Evolutionary conservation across 2,329 filamentous ascomycete species (phyloP).

Genomic region (Talaromyces verruculosus): DNA sequence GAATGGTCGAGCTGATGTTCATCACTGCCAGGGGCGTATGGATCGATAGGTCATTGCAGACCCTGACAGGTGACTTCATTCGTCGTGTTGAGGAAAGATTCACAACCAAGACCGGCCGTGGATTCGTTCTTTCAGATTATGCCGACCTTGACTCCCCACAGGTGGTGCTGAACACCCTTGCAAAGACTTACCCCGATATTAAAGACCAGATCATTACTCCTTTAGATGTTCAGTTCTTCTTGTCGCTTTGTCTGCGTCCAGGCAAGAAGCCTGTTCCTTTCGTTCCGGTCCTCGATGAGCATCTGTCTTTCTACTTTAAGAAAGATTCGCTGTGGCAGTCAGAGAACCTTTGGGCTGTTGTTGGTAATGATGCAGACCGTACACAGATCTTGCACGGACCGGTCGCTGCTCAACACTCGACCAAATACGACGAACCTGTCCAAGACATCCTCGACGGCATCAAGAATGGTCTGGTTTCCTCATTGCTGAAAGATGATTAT

Average conservation of each 20-base stretch:
- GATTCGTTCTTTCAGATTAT: neutral
- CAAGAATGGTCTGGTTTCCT: conserved; percentile 62
- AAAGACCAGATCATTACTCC: conserved; percentile 82
- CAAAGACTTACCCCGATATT: neutral
- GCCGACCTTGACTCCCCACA: neutral
- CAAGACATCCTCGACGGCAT: conserved; percentile 91
- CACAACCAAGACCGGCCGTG: conserved; percentile 32
- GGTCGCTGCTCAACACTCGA: conserved; percentile 87
- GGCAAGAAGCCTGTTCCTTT: conserved; percentile 96
- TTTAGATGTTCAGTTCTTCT: conserved; percentile 95
- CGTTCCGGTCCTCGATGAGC: conserved; percentile 87
- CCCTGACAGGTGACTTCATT: conserved; percentile 90
- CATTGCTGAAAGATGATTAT: neutral
- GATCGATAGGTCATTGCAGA: conserved; percentile 82
- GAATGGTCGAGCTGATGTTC: conserved; percentile 86
- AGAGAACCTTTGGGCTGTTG: conserved; percentile 92
- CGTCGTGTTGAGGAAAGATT: conserved; percentile 90
- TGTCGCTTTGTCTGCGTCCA: conserved; percentile 84
- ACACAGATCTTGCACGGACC: conserved; percentile 98
- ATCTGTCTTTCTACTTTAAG: conserved; percentile 99
- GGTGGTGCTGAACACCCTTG: neutral
- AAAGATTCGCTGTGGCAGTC: conserved; percentile 99
- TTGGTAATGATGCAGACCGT: conserved; percentile 90
- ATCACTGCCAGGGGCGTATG: conserved; percentile 85
- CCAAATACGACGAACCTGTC: conserved; percentile 84